Evolutionary conservation across 768 basidiomycete genomes (phyloP), one percentile per base, ranked within the genome.

Genomic region (Sporobolomyces roseus): DNA sequence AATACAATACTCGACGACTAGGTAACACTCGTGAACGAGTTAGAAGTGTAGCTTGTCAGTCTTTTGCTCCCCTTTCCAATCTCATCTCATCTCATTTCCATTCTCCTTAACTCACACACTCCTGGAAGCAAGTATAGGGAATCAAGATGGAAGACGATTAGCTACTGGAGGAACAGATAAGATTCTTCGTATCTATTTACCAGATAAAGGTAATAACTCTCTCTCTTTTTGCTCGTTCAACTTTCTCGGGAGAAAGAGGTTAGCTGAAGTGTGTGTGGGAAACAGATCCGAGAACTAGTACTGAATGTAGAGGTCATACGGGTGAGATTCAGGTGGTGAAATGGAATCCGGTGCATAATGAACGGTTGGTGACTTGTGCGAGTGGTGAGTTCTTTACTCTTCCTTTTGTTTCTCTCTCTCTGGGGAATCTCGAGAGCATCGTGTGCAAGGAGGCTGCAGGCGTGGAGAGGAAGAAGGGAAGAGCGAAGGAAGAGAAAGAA

Each of bases 281-380:
- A 10, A 5, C 58, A 73, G 71, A 69, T n/a, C 23, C 55, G 4
- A 55, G 61, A 14, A 53, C 41, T n/a, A 54, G 46, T 21, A 61
- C 66, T 2, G 68, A 73, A 38, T 64, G 63, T 35, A 56, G 63
- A 12, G 72, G 72, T 2, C 72, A 73, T 27, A 27, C 52, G 27
- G 63, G 68, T 9, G 72, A 73, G 46, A 60, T 73, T 7, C 54
- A 49, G 17, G 52, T 51, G 5, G 54, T 73, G 19, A 61, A 65
- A 43, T 73, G 72, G 72, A 63, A 60, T 54, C 62, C 72, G 21
- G 38, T 54, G 1, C 68, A 73, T 51, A 65, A 65, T 16, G 68
- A 73, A 36, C 49, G 61, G 14, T 35, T 73, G 13, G 72, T 59
- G 29, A 73, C 58, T 35, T 66, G 66, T 13, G 61, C 62, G 0